Conservation (phyloP, 139 green algal genomes). For the Chlorella vulgaris region DNA sequence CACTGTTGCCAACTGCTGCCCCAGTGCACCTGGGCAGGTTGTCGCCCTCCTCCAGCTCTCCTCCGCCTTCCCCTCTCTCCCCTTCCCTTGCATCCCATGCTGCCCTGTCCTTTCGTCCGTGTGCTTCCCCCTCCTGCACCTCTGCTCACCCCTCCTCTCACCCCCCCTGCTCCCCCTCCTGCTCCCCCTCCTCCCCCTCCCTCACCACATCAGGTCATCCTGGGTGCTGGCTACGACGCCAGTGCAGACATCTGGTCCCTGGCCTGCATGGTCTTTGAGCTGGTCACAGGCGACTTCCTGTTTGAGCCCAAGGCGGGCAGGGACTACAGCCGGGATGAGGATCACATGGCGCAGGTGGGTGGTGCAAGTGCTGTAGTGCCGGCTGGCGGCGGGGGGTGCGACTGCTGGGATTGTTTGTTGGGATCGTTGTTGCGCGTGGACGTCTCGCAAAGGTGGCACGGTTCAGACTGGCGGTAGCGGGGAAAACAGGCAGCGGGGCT, state of each 20-base stretch:
- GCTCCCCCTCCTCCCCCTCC: background rate
- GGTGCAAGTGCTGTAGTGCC: background rate
- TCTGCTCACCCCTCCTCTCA: background rate
- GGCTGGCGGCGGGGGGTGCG: background rate
- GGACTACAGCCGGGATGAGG: conserved; percentile 88
- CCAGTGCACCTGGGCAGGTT: no score
- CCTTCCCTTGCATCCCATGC: no score
- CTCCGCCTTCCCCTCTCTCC: no score
- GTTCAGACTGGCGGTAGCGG: no score
- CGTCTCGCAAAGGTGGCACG: no score
- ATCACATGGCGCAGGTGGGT: conserved; percentile 87
- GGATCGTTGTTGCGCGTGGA: no score
- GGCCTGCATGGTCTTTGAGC: conserved; percentile 98
- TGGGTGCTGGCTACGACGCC: conserved; percentile 88
- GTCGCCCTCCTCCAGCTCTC: no score
- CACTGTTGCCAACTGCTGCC: no score
- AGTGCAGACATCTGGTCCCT: conserved; percentile 96
- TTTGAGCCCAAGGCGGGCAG: conserved; percentile 68
- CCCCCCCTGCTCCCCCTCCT: background rate
- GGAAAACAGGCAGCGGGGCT: no score
- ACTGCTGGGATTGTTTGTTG: background rate
- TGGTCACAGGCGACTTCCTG: conserved; percentile 96
- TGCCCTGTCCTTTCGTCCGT: background rate
- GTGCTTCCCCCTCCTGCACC: background rate
- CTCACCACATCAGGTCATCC: conserved; percentile 64